phyloP scores from a whole-genome alignment of 192 early-diverging fungal genomes.

The Globomyces pollinis-pini region DNA sequence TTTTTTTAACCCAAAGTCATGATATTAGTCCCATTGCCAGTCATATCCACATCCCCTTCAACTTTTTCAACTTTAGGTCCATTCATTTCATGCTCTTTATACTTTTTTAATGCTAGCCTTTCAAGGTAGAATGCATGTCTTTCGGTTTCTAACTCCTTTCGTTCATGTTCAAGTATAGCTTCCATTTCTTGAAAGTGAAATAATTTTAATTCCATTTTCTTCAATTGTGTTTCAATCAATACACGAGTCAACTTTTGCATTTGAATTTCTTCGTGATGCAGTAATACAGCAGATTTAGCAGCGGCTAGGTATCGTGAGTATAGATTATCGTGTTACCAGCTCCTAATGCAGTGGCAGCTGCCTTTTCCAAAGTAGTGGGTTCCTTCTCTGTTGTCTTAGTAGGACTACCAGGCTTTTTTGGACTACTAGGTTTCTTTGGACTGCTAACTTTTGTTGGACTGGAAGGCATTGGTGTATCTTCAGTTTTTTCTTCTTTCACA shows the following conservation, averaged over 20 bases:
- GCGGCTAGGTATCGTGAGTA: too few species aligned
- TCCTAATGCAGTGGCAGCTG: constrained; percentile 80
- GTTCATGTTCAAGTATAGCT: constrained; percentile 77
- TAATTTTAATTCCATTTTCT: constrained; percentile 89
- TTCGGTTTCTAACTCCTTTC: constrained; percentile 67
- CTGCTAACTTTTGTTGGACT: not conserved
- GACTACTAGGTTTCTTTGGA: constrained; percentile 9
- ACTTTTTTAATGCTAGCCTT: constrained; percentile 38
- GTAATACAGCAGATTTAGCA: constrained; percentile 76
- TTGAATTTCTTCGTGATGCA: constrained; percentile 79
- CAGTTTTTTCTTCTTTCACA: not conserved
- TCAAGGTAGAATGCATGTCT: constrained; percentile 54
- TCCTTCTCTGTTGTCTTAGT: not conserved
- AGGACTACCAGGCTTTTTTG: constrained; percentile 11
- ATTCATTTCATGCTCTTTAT: not conserved
- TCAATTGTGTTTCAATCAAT: constrained; percentile 78
- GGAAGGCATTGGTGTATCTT: too few species aligned
- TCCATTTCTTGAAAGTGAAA: constrained; percentile 90
- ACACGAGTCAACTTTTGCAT: constrained; percentile 71
- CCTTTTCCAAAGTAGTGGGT: constrained; percentile 54
- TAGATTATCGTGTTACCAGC: too few species aligned
- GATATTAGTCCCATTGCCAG: constrained; percentile 22
- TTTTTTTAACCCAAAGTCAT: too few species aligned
- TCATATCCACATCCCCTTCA: not conserved
- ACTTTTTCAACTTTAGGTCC: not conserved